Base-by-base conservation (phyloP, 345 rosid species). In the Laguncularia racemosa region DNA sequence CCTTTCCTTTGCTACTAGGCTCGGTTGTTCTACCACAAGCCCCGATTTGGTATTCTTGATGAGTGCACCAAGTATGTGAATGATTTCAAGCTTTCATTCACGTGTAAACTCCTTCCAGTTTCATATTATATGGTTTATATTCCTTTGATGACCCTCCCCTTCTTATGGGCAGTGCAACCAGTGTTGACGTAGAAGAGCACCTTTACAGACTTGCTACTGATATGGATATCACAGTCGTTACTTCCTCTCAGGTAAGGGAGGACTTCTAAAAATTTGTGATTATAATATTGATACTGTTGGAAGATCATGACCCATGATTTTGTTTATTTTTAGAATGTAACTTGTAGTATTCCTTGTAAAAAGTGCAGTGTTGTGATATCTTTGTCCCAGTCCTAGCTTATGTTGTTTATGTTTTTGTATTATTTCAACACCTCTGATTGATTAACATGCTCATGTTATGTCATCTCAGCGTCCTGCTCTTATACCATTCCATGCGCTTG, bases 121-220 rank as follows among this genome's bases (percentile, higher is more conserved):
- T 14, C 45, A 14, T 19, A 4, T 4, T 48, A 20, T 48, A 2
- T 33, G 5, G 16, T 17, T 11, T 46, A 16, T 28, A 33, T 50
- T 23, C 9, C 57, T 20, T 16, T 45, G 40, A 33, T 33, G 40
- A 33, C 44, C 60, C 10, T 14, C 19, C 4, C 44, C 56, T 3
- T 58, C 74, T 48, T 28, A 51, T 48, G 66, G 52, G 69, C 80
- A 92, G 98, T 38, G 98, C 97, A 8, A 92, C 96, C 0, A 92
- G 98, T 71, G 88, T 92, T 53, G 98, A 92, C 61, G 91, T 92
- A 10, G 98, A 92, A 81, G 97, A 89, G 67, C 98, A 92, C 70
- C 93, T 92, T 59, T 92, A 92, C 64, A 75, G 79, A 75, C 75
- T 89, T 72, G 97, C 97, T 28, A 69, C 61, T 50, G 89, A 89